These are phyloP conservation scores for Edaphochlamys debaryana DNA, from an alignment of 139 green algal species.

Conservation along the genomic window DNA sequence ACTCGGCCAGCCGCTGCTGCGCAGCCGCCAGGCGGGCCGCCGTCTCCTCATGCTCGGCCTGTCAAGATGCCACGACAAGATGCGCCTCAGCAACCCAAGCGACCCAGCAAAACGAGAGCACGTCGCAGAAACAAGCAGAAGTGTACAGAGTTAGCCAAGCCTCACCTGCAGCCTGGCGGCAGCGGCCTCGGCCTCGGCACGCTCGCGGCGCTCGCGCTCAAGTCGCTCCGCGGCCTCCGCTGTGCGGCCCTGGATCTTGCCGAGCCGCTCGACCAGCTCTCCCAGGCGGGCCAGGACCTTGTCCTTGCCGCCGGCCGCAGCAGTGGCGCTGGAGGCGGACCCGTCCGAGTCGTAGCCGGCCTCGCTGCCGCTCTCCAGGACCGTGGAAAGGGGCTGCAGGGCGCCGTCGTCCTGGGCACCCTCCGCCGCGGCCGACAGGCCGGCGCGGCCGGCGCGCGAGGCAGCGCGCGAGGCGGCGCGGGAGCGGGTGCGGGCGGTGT, in stretches of 20 bases:
- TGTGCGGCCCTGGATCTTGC: too few species aligned
- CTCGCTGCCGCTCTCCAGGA: too few species aligned
- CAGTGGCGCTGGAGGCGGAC: not conserved
- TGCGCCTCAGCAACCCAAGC: too few species aligned
- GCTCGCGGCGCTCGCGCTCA: not conserved
- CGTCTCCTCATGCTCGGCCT: not conserved
- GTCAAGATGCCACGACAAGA: too few species aligned
- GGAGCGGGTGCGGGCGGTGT: too few species aligned
- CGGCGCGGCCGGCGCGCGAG: too few species aligned
- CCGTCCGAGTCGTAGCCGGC: too few species aligned
- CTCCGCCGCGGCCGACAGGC: too few species aligned
- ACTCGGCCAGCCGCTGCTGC: not conserved
- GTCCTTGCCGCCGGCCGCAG: not conserved
- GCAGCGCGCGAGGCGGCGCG: too few species aligned
- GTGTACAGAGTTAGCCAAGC: too few species aligned
- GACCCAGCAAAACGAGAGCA: too few species aligned
- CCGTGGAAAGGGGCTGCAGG: not conserved
- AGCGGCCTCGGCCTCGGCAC: not conserved
- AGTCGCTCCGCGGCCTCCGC: not conserved
- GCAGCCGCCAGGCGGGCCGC: not conserved
- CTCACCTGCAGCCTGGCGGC: not conserved
- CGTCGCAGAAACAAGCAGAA: not conserved
- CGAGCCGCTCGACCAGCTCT: constrained; percentile 1
- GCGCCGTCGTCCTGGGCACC: not conserved
- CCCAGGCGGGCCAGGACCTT: not conserved